Base-by-base conservation (phyloP, 441 rosid genomes). In the Arabidopsis lyrata region DNA sequence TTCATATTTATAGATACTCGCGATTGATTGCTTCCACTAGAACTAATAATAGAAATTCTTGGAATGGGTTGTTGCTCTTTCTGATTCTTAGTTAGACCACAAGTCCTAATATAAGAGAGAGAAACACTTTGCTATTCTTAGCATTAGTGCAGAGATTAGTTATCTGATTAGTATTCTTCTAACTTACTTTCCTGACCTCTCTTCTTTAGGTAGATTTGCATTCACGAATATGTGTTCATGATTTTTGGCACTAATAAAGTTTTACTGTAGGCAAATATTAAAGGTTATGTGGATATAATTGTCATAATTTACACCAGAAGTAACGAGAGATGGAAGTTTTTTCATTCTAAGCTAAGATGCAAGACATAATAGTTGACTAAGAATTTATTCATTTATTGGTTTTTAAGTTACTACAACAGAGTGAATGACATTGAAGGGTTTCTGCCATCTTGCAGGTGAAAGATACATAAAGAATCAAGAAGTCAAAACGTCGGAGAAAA, bases 1-100 rank as follows among this genome's bases (percentile, higher is more conserved):
- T 61, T 11, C 29, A 35, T 44, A 61, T 53, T 68, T 75, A 62
- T 68, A 67, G 63, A 41, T 52, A 48, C 15, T n/a, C 22, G 49
- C 6, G 39, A 42, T 42, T 52, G 50, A 53, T 53, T 75, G 34
- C 45, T 53, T 68, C 73, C 73, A 42, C 29, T 41, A 52, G 34
- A 58, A 41, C 31, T 41, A 74, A 29, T 31, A 31, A 49, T 59
- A 67, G 48, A 60, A 67, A 1, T 52, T 67, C 47, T 31, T 73
- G 60, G 66, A 36, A 35, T 22, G 50, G 42, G 48, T 64, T 44
- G 65, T 64, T 73, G 29, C 7, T 55, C 50, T 36, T 31, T 74
- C 78, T 42, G 63, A 68, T 32, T 75, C 68, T 42, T 60, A 39
- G 78, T 58, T 65, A 74, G 48, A 67, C 73, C 78, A 67, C 73